These are phyloP conservation scores for Trichocomaceae sp. DNA, from an alignment of 2,329 filamentous ascomycete genomes.

Conservation along the genomic window DNA sequence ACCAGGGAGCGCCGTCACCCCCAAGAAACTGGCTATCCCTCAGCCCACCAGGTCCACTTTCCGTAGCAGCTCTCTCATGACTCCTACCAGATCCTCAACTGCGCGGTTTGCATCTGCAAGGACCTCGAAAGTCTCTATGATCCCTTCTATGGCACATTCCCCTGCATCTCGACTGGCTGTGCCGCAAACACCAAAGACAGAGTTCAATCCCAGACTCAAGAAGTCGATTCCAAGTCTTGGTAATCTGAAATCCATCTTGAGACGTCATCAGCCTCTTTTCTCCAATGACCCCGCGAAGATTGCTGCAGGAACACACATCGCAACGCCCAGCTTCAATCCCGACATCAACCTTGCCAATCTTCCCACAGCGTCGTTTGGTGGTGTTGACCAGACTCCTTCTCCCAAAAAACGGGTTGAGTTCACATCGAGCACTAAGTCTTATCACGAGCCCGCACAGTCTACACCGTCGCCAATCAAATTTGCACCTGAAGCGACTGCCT, in stretches of 20 bases:
- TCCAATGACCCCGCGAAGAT: constrained; percentile 54
- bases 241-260: constrained; percentile 58
- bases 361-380: constrained; percentile 21
- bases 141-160: constrained; percentile 48
- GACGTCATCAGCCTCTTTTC: constrained; percentile 53
- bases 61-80: constrained; percentile 56
- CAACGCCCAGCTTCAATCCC: constrained; percentile 36
- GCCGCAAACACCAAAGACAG: constrained; percentile 39
- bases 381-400: constrained; percentile 57
- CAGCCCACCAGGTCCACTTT: constrained; percentile 28
- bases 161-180: constrained; percentile 47
- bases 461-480: constrained; percentile 40
- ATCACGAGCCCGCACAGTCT: constrained; percentile 28
- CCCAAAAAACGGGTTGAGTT: constrained; percentile 78
- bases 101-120: constrained; percentile 54
- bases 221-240: constrained; percentile 45
- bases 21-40: constrained; percentile 19
- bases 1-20: constrained; percentile 13
- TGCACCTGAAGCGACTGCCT: constrained; percentile 19
- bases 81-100: constrained; percentile 70
- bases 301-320: constrained; percentile 52
- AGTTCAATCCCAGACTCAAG: constrained; percentile 42
- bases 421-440: constrained; percentile 59
- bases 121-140: constrained; percentile 48
- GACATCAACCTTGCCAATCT: constrained; percentile 45